Base-by-base conservation (phyloP, 495 filamentous ascomycete genomes). In the Annulohypoxylon bovei region DNA sequence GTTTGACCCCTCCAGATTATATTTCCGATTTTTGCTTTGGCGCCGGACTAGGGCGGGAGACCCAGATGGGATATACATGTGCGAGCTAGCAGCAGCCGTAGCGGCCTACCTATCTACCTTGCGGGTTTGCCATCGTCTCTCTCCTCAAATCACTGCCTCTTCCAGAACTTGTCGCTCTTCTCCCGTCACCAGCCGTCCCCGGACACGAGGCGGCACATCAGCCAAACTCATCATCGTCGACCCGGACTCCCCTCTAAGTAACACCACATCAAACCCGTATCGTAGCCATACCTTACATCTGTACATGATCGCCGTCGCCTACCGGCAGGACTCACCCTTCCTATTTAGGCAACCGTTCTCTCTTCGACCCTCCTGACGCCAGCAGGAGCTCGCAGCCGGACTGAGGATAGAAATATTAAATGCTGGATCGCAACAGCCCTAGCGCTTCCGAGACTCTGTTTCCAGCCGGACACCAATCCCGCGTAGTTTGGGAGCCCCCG, bases 1-100 rank as follows among this genome's bases (percentile, higher is more conserved):
- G 65, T 60, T 72, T 46, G 55, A 68, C 75, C 75, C 75, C 75
- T 77, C 73, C 60, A 75, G 72, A 75, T 71, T 75, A 72, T 70
- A 66, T 72, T 72, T 64, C 65, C 70, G 65, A 68, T 68, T 68
- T 72, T 64, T 72, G 65, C 65, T 72, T 68, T 63, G 70, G 65
- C 65, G 70, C 61, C 70, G 61, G 49, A 64, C 70, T 65, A 62
- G 65, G 70, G 70, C 65, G 49, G 60, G 65, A 72, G 65, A 62
- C 52, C 55, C 61, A 72, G 65, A 64, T 72, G 65, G 49, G 54
- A 68, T 72, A 72, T 68, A 68, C 70, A 72, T 53, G 47, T 68
- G 61, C 65, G 60, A 61, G 56, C 60, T 68, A 72, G 64, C 40
- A 60, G 62, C 16, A 25, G 55, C 28, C 33, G 54, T 27, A 54